A percentile compares a stretch with the other conserved stretches of the same genome.
Conservation (phyloP, 129 eudicot genomes). For the Helichrysum umbraculigerum region DNA sequence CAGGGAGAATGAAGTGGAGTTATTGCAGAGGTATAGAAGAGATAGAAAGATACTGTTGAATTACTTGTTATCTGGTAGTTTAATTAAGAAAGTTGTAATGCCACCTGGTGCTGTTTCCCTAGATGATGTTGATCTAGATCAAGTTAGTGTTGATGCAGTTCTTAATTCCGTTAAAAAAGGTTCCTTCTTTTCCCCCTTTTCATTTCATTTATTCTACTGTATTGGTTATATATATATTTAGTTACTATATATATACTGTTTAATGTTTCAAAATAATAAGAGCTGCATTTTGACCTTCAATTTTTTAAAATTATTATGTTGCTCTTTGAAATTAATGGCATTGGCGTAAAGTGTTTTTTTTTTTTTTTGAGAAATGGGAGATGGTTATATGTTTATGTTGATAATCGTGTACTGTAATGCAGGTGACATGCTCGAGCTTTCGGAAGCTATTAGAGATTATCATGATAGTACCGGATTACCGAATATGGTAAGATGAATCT, state of each 20-base stretch:
- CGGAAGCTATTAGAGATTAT: constrained; percentile 96
- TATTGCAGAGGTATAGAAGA: constrained; percentile 80
- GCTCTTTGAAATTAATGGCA: not conserved
- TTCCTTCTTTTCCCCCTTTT: constrained; percentile 7
- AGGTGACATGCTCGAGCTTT: constrained; percentile 95
- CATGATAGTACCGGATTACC: constrained; percentile 86
- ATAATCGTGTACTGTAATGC: constrained; percentile 23
- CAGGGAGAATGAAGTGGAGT: constrained; percentile 78
- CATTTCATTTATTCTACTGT: not conserved
- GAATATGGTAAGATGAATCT: constrained; percentile 60
- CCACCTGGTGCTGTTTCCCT: constrained; percentile 97
- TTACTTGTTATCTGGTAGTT: constrained; percentile 80
- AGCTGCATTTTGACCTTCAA: constrained; percentile 26
- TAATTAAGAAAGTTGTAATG: constrained; percentile 89
- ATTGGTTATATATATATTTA: not conserved
- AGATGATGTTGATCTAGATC: constrained; percentile 99
- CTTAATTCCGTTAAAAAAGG: constrained; percentile 90
- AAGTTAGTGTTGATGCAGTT: constrained; percentile 95
- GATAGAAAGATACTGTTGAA: constrained; percentile 84
- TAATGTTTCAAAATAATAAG: constrained; percentile 1
- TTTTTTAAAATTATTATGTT: not conserved
- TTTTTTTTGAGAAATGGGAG: not conserved
- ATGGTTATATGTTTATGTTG: not conserved
- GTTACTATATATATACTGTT: too few species aligned
- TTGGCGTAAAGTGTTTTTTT: not conserved